Percentiles rank a stretch among this genome's conserved stretches.
Evolutionary conservation across 768 basidiomycete species (phyloP).

Genomic region (Trametopsis cervina): DNA sequence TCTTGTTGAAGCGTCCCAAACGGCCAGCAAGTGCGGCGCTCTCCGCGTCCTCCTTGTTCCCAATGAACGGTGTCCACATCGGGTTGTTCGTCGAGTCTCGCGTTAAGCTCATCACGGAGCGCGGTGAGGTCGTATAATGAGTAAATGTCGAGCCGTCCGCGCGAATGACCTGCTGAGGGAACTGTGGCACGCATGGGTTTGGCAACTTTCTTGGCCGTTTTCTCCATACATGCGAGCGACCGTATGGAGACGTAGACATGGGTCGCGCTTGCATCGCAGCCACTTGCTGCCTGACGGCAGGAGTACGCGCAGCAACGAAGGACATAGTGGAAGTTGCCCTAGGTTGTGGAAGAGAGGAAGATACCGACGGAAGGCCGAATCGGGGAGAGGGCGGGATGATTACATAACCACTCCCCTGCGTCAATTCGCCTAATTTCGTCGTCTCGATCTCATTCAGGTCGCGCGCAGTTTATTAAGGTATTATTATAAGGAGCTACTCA

Average conservation of each 20-base stretch:
- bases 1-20: conserved; percentile 71
- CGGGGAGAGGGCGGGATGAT: neutral
- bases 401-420: too few species aligned
- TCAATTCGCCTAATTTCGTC: too few species aligned
- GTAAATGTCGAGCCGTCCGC: conserved; percentile 86
- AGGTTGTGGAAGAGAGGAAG: neutral
- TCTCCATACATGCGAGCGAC: conserved; percentile 78
- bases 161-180: conserved; percentile 77
- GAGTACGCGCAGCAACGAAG: neutral
- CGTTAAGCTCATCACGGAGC: conserved; percentile 66
- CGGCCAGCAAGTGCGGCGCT: conserved; percentile 70
- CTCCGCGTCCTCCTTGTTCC: conserved; percentile 42
- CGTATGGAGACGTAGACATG: conserved; percentile 74
- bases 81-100: conserved; percentile 89
- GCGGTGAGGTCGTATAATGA: conserved; percentile 86
- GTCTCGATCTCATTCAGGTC: too few species aligned
- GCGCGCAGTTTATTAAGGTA: too few species aligned
- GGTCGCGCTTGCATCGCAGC: conserved; percentile 21
- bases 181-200: conserved; percentile 79
- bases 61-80: conserved; percentile 68
- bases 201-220: conserved; percentile 62
- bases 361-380: neutral
- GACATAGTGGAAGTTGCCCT: neutral
- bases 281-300: neutral
- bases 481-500: too few species aligned